phyloP scores from a whole-genome alignment of 495 filamentous ascomycete genomes.

The Penicillium diatomitis region DNA sequence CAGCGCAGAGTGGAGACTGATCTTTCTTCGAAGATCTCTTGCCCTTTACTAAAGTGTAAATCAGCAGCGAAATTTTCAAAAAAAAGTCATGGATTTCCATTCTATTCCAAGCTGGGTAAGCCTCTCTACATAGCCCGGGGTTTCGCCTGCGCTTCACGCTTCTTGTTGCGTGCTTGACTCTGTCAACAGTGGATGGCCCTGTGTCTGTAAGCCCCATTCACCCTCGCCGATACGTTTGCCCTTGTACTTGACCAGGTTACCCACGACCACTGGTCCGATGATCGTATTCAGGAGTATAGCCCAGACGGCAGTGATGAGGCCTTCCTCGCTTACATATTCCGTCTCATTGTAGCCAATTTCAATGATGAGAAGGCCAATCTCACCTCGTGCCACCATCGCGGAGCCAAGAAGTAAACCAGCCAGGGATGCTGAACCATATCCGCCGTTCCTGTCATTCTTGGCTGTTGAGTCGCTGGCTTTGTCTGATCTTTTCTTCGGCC shows the following conservation, averaged over 20 bases:
- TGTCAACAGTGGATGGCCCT: background rate
- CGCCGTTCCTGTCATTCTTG: background rate
- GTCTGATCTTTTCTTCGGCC: background rate
- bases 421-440: conserved; percentile 27
- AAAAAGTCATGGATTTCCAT: too few relatives aligned
- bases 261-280: conserved; percentile 58
- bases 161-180: background rate
- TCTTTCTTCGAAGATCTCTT: background rate
- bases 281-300: conserved; percentile 68
- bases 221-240: conserved; percentile 16
- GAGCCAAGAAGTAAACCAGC: conserved; percentile 42
- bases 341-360: conserved; percentile 47
- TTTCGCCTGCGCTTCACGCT: background rate
- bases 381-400: conserved; percentile 67
- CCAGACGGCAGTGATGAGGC: conserved; percentile 61
- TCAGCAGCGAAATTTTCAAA: too few relatives aligned
- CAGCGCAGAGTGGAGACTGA: conserved; percentile 17
- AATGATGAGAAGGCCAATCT: conserved; percentile 70
- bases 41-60: too few relatives aligned
- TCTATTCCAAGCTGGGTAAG: too few relatives aligned
- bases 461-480: background rate
- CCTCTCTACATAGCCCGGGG: too few relatives aligned
- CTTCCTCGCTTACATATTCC: conserved; percentile 21
- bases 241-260: conserved; percentile 41
- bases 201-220: conserved; percentile 19